Evolutionary conservation across 164 flowering plant genomes (phyloP), one percentile per base, ranked within the genome.

Genomic region (Annona cherimola): DNA sequence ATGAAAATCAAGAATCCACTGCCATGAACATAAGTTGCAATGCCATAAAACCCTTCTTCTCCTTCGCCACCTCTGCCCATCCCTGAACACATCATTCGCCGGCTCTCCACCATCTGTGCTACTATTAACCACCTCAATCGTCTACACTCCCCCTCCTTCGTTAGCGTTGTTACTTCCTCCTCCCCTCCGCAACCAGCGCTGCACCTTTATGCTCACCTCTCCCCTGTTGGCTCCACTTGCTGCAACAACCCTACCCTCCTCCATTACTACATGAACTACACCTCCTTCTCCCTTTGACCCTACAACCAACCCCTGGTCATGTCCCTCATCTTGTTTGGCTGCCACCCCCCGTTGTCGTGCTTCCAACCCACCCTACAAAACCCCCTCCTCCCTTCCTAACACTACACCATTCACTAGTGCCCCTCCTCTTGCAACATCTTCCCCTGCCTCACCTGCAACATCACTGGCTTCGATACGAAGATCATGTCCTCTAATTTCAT

Each of bases 211-310:
- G 74, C 95, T 44, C 88, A 81, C 72, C 70, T 91, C 73, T 77
- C 90, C 67, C 91, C 99, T 54, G 85, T 94, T 18, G 92, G 95
- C 54, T 87, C 99, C 72, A 74, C 99, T 61, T 92, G 99, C 81
- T 87, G 82, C 68, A 70, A 84, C 83, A 69, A 89, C 76, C 91
- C 94, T 41, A 86, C 86, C 62, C 89, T 94, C 63, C 94, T 94
- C 72, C 89, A 92, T 77, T 77, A 54, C 65, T 94, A 79, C 83
- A 90, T 91, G 97, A 83, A 64, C 81, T 94, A 94, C 83, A 86
- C 88, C 1, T 93, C 97, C 4, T 92, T 83, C 78, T 73, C 90
- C 1, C 57, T 71, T 62, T 92, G 97, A 76, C 99, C 97, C 6
- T 35, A 5, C 8, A 93, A 89, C 66, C 14, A 84, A 57, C 76